Conservation (phyloP, 768 basidiomycete species). For the Boletus coccyginus region DNA sequence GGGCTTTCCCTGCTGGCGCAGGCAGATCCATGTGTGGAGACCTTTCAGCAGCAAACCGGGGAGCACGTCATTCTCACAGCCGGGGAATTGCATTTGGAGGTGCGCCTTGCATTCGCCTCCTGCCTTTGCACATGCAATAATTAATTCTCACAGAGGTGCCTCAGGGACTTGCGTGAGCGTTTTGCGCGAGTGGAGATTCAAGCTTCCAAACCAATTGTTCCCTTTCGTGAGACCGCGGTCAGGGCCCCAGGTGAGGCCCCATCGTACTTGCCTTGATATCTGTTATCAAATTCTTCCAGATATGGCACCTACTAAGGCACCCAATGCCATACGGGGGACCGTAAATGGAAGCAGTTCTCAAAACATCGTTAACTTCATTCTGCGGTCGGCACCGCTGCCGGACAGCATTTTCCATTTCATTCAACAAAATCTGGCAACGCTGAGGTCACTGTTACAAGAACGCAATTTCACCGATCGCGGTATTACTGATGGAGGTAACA, state of each 20-base stretch:
- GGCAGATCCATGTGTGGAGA: constrained; percentile 96
- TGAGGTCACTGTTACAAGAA: constrained; percentile 60
- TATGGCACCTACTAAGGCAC: constrained; percentile 81
- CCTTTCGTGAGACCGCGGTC: constrained; percentile 93
- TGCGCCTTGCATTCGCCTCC: constrained; percentile 30
- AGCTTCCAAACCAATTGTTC: constrained; percentile 93
- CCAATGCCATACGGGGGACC: constrained; percentile 71
- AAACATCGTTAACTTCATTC: constrained; percentile 72
- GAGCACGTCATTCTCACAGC: constrained; percentile 97
- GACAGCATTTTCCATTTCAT: constrained; percentile 71
- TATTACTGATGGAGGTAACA: constrained; percentile 5
- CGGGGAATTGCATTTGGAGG: constrained; percentile 95
- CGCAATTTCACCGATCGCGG: constrained; percentile 39
- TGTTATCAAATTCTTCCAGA: constrained; percentile 45
- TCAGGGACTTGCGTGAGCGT: constrained; percentile 93
- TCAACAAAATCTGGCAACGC: constrained; percentile 60
- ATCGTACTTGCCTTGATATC: background rate
- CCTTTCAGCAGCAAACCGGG: constrained; percentile 94
- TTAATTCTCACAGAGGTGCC: constrained; percentile 63
- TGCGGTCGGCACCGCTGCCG: constrained; percentile 83
- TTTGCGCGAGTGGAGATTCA: constrained; percentile 94
- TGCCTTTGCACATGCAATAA: background rate
- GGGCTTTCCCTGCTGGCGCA: constrained; percentile 90
- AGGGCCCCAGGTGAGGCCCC: constrained; percentile 59
- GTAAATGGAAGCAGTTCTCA: constrained; percentile 66